Evolutionary conservation across 2,329 filamentous ascomycete species (phyloP).

Genomic region (Cordyceps fumosorosea): DNA sequence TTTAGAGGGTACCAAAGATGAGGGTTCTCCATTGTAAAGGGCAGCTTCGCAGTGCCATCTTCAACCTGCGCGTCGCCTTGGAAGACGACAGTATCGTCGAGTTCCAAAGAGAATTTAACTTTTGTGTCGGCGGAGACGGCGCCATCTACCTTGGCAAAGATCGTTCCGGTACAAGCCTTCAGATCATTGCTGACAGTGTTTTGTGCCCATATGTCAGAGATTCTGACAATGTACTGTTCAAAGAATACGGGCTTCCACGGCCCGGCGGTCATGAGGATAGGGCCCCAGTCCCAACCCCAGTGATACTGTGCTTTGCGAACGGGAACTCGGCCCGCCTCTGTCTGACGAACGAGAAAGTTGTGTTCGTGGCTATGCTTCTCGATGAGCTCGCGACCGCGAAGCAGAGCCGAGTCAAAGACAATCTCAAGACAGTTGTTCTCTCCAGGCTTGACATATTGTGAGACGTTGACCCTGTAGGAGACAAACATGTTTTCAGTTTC

Average conservation of each 20-base stretch:
- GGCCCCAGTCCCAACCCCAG: conserved; percentile 69
- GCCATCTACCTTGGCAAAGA: conserved; percentile 32
- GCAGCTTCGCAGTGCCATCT: not conserved
- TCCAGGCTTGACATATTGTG: conserved; percentile 28
- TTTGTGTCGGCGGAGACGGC: conserved; percentile 20
- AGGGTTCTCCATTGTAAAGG: conserved; percentile 33
- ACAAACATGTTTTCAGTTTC: conserved; percentile 58
- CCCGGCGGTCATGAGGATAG: conserved; percentile 54
- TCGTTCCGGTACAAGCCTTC: conserved; percentile 29
- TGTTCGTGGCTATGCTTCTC: conserved; percentile 47
- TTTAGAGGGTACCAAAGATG: conserved; percentile 65
- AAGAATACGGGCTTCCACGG: conserved; percentile 62
- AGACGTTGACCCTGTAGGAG: conserved; percentile 48
- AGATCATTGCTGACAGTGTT: conserved; percentile 30
- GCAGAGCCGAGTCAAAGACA: conserved; percentile 47
- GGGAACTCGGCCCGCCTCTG: conserved; percentile 23
- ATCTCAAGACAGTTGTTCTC: conserved; percentile 45
- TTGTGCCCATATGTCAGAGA: conserved; percentile 51
- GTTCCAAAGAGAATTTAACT: conserved; percentile 23
- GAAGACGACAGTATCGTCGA: conserved; percentile 15
- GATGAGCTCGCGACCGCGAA: conserved; percentile 46
- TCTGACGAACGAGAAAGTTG: conserved; percentile 19
- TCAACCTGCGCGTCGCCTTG: conserved; percentile 11
- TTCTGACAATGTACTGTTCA: conserved; percentile 53
- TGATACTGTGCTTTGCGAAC: conserved; percentile 64